A percentile compares a stretch with the other conserved stretches of the same genome.
phyloP scores from a whole-genome alignment of 2,329 filamentous ascomycete genomes.

The Lizonia empirigonia region DNA sequence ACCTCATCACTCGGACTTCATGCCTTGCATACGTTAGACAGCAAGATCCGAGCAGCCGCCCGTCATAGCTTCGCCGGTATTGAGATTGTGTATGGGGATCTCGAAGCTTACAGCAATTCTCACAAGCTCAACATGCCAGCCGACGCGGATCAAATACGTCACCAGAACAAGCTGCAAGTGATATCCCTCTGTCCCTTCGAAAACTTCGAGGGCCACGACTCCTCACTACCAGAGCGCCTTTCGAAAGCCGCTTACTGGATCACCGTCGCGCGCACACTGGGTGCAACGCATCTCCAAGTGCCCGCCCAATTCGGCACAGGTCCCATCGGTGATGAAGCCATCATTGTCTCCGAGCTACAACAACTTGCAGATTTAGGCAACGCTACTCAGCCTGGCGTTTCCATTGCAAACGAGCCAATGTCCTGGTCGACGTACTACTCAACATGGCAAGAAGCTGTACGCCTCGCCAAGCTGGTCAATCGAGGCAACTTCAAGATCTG shows the following conservation, averaged over 20 bases:
- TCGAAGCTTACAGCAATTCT: constrained; percentile 5
- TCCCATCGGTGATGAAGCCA: constrained; percentile 30
- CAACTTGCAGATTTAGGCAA: constrained; percentile 69
- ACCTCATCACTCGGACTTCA: constrained; percentile 13
- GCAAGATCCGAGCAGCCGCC: constrained; percentile 14
- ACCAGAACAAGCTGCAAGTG: constrained; percentile 1
- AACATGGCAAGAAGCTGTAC: constrained; percentile 72
- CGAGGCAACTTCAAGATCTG: constrained; percentile 74
- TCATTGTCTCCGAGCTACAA: constrained; percentile 65
- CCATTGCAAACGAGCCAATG: constrained; percentile 73
- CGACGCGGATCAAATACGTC: neutral
- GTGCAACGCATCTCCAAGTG: constrained; percentile 13
- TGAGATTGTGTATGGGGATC: constrained; percentile 13
- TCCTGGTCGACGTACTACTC: constrained; percentile 71
- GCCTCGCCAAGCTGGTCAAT: constrained; percentile 66
- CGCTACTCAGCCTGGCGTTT: constrained; percentile 58
- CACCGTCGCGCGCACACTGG: constrained; percentile 7
- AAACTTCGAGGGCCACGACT: constrained; percentile 20
- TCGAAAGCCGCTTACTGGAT: constrained; percentile 13
- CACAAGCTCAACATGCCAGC: neutral
- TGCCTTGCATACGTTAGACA: constrained; percentile 4
- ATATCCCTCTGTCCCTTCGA: constrained; percentile 23
- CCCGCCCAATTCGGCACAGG: constrained; percentile 19
- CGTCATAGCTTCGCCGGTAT: constrained; percentile 11
- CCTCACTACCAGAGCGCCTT: constrained; percentile 6